Conservation (phyloP, 1,284 basidiomycete species). For the Boletus albobrunnescens region DNA sequence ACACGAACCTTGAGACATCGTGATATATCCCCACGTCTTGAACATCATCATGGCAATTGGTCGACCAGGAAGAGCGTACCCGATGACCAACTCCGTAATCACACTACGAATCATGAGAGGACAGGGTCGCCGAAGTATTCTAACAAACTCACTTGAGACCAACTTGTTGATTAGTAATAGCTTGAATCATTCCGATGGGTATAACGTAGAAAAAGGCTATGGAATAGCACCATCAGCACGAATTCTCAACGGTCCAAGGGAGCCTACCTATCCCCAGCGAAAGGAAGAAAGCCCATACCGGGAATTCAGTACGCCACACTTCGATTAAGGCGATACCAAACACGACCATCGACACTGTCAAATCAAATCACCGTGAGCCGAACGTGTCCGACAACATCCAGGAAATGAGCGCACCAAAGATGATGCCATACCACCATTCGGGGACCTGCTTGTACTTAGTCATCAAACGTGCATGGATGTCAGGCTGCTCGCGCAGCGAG, state of each 20-base stretch:
- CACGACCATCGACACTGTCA: constrained; percentile 43
- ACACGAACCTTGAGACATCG: constrained; percentile 34
- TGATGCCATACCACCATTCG: constrained; percentile 64
- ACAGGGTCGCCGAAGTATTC: neutral
- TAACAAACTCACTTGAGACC: constrained; percentile 37
- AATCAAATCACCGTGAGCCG: neutral
- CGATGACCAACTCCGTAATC: constrained; percentile 47
- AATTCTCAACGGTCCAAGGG: neutral
- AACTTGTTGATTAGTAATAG: constrained; percentile 45
- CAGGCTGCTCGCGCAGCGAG: constrained; percentile 59
- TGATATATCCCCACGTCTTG: constrained; percentile 41
- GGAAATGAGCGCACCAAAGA: constrained; percentile 31
- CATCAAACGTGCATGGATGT: constrained; percentile 78
- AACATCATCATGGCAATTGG: constrained; percentile 49
- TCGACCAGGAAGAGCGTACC: constrained; percentile 42
- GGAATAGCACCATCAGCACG: neutral
- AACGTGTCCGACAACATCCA: neutral
- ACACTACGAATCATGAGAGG: constrained; percentile 22
- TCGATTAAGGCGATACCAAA: constrained; percentile 57
- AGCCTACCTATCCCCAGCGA: constrained; percentile 33
- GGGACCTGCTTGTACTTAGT: constrained; percentile 66
- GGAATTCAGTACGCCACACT: constrained; percentile 55
- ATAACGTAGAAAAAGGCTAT: constrained; percentile 47
- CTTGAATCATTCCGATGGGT: constrained; percentile 44
- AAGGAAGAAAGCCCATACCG: constrained; percentile 50